Evolutionary conservation across 768 basidiomycete species (phyloP).

Genomic region (Chiua virens): DNA sequence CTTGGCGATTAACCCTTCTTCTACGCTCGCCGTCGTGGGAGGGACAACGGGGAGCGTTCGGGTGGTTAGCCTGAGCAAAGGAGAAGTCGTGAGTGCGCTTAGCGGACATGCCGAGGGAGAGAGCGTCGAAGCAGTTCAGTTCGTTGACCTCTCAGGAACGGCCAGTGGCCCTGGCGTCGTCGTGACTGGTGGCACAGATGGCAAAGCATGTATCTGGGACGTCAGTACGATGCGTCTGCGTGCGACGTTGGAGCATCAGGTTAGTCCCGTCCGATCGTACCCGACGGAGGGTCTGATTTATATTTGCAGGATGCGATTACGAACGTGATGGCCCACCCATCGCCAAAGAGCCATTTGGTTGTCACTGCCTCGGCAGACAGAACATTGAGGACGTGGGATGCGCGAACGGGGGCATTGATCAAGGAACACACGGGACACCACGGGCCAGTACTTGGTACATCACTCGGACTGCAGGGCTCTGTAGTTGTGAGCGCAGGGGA

Average conservation of each 20-base stretch:
- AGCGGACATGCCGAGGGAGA: slow-evolving; percentile 85
- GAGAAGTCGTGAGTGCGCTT: slow-evolving; percentile 74
- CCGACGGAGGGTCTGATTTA: slow-evolving; percentile 1
- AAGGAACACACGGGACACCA: slow-evolving; percentile 83
- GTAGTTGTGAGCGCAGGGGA: slow-evolving; percentile 89
- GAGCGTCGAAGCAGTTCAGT: slow-evolving; percentile 84
- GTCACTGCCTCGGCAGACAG: slow-evolving; percentile 87
- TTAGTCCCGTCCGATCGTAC: slow-evolving; percentile 34
- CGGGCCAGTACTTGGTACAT: slow-evolving; percentile 72
- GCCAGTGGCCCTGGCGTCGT: slow-evolving; percentile 55
- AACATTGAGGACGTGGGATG: slow-evolving; percentile 90
- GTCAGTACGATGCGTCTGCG: slow-evolving; percentile 81
- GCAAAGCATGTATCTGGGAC: slow-evolving; percentile 95
- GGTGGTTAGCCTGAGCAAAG: slow-evolving; percentile 83
- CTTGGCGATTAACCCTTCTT: slow-evolving; percentile 79
- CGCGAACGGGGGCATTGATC: slow-evolving; percentile 75
- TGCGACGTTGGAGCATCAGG: slow-evolving; percentile 79
- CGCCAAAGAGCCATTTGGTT: slow-evolving; percentile 73
- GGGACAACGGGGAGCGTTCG: slow-evolving; percentile 84
- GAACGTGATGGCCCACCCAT: slow-evolving; percentile 68
- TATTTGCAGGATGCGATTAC: slow-evolving; percentile 80
- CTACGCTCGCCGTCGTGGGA: slow-evolving; percentile 89
- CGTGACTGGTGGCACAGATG: slow-evolving; percentile 89
- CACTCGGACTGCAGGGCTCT: slow-evolving; percentile 66
- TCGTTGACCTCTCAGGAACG: slow-evolving; percentile 71